Conservation (phyloP, 2,329 filamentous ascomycete genomes). For the Amauroascus verrucosus region DNA sequence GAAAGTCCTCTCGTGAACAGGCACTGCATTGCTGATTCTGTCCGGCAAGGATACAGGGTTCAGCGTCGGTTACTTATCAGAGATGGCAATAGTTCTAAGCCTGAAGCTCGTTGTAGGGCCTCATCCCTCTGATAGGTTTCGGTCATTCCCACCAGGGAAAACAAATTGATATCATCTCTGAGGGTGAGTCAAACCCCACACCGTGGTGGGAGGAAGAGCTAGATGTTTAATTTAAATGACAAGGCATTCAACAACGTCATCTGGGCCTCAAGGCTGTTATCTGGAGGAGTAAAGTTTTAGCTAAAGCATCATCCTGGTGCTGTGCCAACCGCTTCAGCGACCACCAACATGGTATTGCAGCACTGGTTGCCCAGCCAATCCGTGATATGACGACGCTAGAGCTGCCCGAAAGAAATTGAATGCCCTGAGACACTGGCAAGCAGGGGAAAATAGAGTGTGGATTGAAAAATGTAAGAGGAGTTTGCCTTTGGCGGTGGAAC, state of each 20-base stretch:
- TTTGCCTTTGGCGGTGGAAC: background rate
- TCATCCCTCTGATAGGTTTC: background rate
- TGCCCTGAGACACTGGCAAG: background rate
- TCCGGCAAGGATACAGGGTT: background rate
- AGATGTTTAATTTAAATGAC: background rate
- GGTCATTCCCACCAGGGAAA: background rate
- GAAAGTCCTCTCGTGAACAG: background rate
- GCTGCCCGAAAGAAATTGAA: background rate
- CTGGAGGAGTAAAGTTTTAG: background rate
- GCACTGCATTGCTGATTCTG: background rate
- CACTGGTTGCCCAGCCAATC: background rate
- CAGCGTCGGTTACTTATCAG: background rate
- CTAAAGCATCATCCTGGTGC: background rate
- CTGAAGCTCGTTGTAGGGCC: background rate
- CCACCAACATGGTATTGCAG: background rate
- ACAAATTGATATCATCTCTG: background rate
- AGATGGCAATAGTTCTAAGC: background rate
- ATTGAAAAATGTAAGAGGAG: background rate
- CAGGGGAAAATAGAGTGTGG: background rate
- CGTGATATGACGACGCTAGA: background rate
- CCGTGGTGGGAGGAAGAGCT: background rate
- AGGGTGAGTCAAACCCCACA: background rate
- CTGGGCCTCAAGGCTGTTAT: background rate
- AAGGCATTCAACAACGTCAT: background rate
- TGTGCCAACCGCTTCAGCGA: background rate